phyloP scores from a whole-genome alignment of 1,284 basidiomycete genomes.

The Trametes pubescens region DNA sequence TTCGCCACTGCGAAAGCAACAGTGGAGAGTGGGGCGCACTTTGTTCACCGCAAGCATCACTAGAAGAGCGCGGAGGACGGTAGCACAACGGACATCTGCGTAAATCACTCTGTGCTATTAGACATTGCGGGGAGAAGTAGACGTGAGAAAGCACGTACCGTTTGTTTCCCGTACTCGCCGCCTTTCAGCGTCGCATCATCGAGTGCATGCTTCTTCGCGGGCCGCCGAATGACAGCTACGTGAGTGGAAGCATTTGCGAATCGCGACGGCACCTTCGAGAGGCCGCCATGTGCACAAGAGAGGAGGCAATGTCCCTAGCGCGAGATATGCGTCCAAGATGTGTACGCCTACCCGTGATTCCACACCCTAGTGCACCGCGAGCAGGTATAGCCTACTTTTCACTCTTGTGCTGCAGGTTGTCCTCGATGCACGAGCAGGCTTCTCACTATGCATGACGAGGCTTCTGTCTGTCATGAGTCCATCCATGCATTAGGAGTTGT shows the following conservation, averaged over 20 bases:
- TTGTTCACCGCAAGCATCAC: background rate
- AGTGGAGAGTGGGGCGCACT: no score
- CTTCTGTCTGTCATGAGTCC: background rate
- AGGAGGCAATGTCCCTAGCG: no score
- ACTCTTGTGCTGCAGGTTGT: background rate
- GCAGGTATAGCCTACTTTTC: no score
- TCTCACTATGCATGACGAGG: background rate
- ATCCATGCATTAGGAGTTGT: slow-evolving; percentile 15
- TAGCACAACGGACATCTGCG: background rate
- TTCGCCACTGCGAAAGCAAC: background rate
- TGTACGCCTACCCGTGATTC: background rate
- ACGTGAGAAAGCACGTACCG: slow-evolving; percentile 22
- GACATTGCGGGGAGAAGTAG: slow-evolving; percentile 1
- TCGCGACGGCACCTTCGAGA: no score
- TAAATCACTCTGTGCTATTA: slow-evolving; percentile 1
- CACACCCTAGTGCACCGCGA: no score
- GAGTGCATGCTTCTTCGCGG: background rate
- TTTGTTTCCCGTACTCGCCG: slow-evolving; percentile 11
- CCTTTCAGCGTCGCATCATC: background rate
- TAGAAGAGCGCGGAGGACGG: background rate
- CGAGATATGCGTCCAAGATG: no score
- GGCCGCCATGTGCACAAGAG: no score
- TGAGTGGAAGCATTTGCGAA: no score
- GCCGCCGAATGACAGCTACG: background rate
- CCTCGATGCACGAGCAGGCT: background rate